phyloP scores from a whole-genome alignment of 2,329 filamentous ascomycete genomes.

The Cryphonectria nitschkei region DNA sequence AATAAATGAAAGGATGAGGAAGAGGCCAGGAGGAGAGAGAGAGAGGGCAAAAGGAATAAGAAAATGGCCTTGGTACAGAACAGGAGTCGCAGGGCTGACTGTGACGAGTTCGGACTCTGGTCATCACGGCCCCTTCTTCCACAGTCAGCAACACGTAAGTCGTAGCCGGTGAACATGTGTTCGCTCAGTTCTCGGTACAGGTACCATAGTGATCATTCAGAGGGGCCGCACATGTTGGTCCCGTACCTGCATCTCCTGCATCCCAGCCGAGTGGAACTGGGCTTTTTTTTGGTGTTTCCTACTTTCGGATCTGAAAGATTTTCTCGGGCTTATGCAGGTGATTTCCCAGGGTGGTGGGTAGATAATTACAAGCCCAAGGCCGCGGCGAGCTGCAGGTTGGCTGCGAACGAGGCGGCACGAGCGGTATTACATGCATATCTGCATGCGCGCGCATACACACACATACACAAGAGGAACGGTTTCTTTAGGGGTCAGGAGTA shows the following conservation, averaged over 20 bases:
- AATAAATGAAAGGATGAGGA: conserved; percentile 1
- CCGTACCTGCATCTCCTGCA: conserved; percentile 1
- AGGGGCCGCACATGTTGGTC: neutral
- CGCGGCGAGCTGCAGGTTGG: neutral
- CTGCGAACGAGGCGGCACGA: neutral
- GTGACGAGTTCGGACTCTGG: neutral
- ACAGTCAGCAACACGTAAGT: neutral
- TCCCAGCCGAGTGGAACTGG: no score
- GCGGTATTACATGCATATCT: neutral
- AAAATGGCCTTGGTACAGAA: neutral
- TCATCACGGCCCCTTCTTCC: neutral
- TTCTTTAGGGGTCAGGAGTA: neutral
- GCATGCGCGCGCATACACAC: neutral
- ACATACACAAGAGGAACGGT: neutral
- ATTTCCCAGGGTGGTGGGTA: neutral
- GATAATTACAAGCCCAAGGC: neutral
- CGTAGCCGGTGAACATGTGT: neutral
- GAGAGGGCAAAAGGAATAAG: neutral
- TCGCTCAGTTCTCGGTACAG: neutral
- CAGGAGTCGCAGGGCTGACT: neutral
- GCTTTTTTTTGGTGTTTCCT: neutral
- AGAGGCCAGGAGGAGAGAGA: neutral
- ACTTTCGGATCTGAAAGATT: neutral
- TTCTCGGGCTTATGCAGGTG: neutral
- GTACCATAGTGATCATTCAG: neutral